A percentile compares a stretch with the other conserved stretches of the same genome.
phyloP scores from a whole-genome alignment of 2,329 filamentous ascomycete genomes.

The Paramyrothecium sp. region DNA sequence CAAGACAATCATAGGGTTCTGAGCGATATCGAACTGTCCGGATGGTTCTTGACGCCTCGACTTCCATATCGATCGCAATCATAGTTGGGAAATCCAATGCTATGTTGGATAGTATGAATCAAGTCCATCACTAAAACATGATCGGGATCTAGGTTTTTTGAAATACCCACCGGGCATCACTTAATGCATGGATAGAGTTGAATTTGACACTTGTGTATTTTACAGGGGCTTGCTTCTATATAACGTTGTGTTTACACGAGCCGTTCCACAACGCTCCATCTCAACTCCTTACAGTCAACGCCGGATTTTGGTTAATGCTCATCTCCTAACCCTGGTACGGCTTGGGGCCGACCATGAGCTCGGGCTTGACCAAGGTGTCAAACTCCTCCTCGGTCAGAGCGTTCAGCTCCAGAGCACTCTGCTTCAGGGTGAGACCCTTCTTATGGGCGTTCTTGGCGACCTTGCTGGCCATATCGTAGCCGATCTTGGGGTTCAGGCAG shows the following conservation, averaged over 20 bases:
- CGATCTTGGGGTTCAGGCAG: slow-evolving; percentile 95
- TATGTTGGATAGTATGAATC: no score
- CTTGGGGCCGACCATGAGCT: slow-evolving; percentile 90
- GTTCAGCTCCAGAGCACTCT: slow-evolving; percentile 90
- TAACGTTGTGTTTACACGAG: not conserved
- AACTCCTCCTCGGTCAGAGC: slow-evolving; percentile 87
- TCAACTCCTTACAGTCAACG: no score
- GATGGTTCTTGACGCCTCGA: no score
- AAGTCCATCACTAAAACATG: no score
- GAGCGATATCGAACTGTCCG: no score
- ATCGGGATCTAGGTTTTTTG: no score
- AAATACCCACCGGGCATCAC: no score
- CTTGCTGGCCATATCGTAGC: slow-evolving; percentile 96
- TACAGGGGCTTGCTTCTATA: not conserved
- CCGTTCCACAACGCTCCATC: no score
- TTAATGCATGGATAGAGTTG: not conserved
- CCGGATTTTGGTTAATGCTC: no score
- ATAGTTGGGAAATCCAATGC: no score
- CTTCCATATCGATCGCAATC: no score
- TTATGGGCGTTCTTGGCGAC: slow-evolving; percentile 99
- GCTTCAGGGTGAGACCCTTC: slow-evolving; percentile 91
- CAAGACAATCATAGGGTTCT: no score
- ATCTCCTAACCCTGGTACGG: slow-evolving; percentile 43
- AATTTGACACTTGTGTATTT: not conserved
- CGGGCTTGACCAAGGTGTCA: slow-evolving; percentile 83